Base-by-base conservation (phyloP, 2,329 filamentous ascomycete species). In the Geosmithia morbida region DNA sequence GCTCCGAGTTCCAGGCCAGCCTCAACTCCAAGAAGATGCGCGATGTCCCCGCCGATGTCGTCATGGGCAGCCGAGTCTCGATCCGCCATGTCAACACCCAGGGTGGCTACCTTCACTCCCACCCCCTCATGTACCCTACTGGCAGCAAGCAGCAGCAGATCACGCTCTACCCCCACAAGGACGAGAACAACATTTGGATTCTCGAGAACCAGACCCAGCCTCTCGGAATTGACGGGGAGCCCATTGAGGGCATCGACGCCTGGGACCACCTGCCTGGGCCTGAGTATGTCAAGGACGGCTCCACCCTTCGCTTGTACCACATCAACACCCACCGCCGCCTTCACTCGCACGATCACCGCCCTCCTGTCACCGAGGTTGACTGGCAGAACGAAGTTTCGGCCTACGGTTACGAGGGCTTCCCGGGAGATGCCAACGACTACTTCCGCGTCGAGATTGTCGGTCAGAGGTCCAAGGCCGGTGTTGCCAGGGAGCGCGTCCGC, bases 101-200 rank as follows among this genome's bases (percentile, higher is more conserved):
- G 62, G 92, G 92, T 57, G 92, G 92, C 48, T 98, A 98, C 64
- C 77, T 98, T 47, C 92, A 98, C 68, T 97, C 92, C 7, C 92
- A 98, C 64, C 79, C 81, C 57, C 83, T 96, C 61, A 98, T 98
- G 92, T 98, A 97, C 62, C 92, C 92, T 3, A 87, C 81, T 8
- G 92, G 92, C 54, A 96, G 88, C 74, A 94, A 96, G 72, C 94
- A 98, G 68, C 92, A 98, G 65, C 92, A 98, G 64, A 87, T 98
- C 57, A 98, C 92, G 1, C 79, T 98, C 2, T 98, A 98, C 59
- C 92, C 92, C 7, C 92, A 98, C 75, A 97, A 97, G 74, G 92
- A 98, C 58, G 87, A 95, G 61, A 98, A 98, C 75, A 98, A 98
- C 62, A 57, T 94, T 48, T 98, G 87, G 79, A 67, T 96, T 37